These are phyloP conservation scores for Blastocladiella emersonii DNA, from an alignment of 371 early-diverging fungal genomes.

Conservation along the genomic window DNA sequence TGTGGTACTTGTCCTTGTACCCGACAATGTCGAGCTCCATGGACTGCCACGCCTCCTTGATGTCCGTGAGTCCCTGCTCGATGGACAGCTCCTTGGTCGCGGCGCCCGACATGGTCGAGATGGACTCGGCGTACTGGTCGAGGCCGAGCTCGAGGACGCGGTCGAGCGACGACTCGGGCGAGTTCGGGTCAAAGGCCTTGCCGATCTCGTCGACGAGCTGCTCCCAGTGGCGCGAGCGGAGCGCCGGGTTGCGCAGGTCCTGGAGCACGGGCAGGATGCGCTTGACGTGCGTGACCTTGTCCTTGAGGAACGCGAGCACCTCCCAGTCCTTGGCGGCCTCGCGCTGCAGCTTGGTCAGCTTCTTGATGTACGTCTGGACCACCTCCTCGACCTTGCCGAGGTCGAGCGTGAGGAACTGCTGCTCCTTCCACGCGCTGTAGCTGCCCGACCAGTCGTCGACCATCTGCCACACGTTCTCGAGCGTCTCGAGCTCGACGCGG, in stretches of 20 bases:
- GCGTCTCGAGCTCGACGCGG: conserved; percentile 19
- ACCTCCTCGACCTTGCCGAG: conserved; percentile 26
- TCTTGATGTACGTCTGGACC: conserved; percentile 26
- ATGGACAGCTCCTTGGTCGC: conserved; percentile 36
- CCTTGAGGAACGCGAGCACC: conserved; percentile 22
- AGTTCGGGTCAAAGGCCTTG: conserved; percentile 26
- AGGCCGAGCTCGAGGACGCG: conserved; percentile 28
- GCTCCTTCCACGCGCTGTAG: conserved; percentile 22
- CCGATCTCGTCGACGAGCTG: conserved; percentile 39
- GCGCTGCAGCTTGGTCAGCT: conserved; percentile 15
- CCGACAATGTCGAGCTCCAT: conserved; percentile 32
- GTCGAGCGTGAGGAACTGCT: conserved; percentile 28
- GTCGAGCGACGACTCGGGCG: conserved; percentile 28
- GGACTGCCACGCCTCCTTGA: conserved; percentile 27
- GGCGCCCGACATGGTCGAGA: conserved; percentile 22
- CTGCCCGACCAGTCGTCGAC: conserved; percentile 23
- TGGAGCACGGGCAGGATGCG: conserved; percentile 28
- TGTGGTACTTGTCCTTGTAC: conserved; percentile 35
- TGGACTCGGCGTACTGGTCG: conserved; percentile 32
- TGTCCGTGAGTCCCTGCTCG: conserved; percentile 27
- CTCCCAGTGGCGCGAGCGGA: conserved; percentile 37
- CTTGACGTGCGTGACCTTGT: conserved; percentile 24
- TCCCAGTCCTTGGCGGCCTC: conserved; percentile 26
- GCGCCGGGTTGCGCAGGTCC: conserved; percentile 33
- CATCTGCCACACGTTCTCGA: conserved; percentile 25